phyloP scores from a whole-genome alignment of 1,139 yeast species.

The Spathaspora sp. region DNA sequence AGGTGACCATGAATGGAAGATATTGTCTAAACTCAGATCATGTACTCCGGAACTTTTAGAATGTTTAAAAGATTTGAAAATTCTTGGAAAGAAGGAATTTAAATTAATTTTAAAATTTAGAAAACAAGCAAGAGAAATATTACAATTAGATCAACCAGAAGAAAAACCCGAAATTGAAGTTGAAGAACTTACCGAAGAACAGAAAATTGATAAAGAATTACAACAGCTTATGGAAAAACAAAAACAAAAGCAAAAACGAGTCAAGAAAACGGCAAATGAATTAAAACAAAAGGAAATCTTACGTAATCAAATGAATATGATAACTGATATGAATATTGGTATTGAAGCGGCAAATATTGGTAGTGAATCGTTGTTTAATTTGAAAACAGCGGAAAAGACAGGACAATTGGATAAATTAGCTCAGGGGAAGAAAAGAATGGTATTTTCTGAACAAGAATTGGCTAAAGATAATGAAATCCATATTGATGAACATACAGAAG shows the following conservation, averaged over 20 bases:
- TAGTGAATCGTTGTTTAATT: constrained; percentile 76
- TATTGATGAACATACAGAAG: constrained; percentile 42
- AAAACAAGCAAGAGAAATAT: constrained; percentile 74
- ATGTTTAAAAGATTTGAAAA: constrained; percentile 88
- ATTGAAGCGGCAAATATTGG: constrained; percentile 87
- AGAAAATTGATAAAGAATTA: constrained; percentile 82
- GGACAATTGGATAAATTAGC: constrained; percentile 75
- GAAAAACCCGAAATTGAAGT: constrained; percentile 56
- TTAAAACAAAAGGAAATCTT: constrained; percentile 81
- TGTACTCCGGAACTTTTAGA: constrained; percentile 77
- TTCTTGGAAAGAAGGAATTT: constrained; percentile 91
- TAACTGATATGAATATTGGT: constrained; percentile 91
- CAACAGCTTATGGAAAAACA: constrained; percentile 72
- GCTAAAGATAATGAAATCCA: constrained; percentile 56
- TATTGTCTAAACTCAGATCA: constrained; percentile 66
- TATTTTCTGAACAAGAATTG: constrained; percentile 57
- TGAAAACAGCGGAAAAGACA: constrained; percentile 80
- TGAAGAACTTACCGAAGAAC: constrained; percentile 81
- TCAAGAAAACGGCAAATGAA: constrained; percentile 80
- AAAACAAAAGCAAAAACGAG: constrained; percentile 68
- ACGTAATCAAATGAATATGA: constrained; percentile 95
- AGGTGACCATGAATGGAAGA: constrained; percentile 70
- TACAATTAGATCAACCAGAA: constrained; percentile 64
- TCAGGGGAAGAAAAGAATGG: constrained; percentile 80
- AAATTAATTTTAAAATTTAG: constrained; percentile 84